phyloP scores from a whole-genome alignment of 148 eudicot species.

The Camellia granthamiana region DNA sequence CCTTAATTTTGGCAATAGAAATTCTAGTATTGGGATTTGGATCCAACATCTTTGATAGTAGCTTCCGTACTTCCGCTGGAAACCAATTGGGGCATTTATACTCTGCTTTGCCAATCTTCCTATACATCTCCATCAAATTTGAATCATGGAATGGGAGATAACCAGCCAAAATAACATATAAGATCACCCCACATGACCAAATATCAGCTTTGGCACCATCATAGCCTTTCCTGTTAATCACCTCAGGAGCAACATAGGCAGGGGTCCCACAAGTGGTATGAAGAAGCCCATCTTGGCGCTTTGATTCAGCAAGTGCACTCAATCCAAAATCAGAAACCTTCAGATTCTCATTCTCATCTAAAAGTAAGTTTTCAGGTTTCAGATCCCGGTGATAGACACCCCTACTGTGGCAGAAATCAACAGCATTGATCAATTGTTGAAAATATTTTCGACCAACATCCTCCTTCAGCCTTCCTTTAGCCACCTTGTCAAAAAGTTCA shows the following conservation, averaged over 20 bases:
- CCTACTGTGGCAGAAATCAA: slow-evolving; percentile 79
- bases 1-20: slow-evolving; percentile 56
- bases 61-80: slow-evolving; percentile 45
- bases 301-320: slow-evolving; percentile 73
- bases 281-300: slow-evolving; percentile 67
- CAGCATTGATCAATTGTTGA: slow-evolving; percentile 58
- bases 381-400: slow-evolving; percentile 88
- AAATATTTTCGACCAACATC: slow-evolving; percentile 65
- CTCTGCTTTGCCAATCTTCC: slow-evolving; percentile 69
- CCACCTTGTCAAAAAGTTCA: slow-evolving; percentile 75
- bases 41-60: slow-evolving; percentile 56
- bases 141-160: slow-evolving; percentile 83
- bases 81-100: slow-evolving; percentile 59
- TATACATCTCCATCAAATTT: slow-evolving; percentile 78
- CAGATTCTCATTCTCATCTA: slow-evolving; percentile 66
- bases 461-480: slow-evolving; percentile 60
- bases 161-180: slow-evolving; percentile 79
- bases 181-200: slow-evolving; percentile 90
- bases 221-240: slow-evolving; percentile 67
- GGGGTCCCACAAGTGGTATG: slow-evolving; percentile 93
- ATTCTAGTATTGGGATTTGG: slow-evolving; percentile 66
- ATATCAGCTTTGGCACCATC: slow-evolving; percentile 79
- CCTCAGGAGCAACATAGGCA: slow-evolving; percentile 85
- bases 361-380: slow-evolving; percentile 75
- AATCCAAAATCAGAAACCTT: slow-evolving; percentile 83